Percentiles rank a stretch among this genome's conserved stretches.
phyloP scores from a whole-genome alignment of 306 rosid species.

The Gastrolobium bilobum region DNA sequence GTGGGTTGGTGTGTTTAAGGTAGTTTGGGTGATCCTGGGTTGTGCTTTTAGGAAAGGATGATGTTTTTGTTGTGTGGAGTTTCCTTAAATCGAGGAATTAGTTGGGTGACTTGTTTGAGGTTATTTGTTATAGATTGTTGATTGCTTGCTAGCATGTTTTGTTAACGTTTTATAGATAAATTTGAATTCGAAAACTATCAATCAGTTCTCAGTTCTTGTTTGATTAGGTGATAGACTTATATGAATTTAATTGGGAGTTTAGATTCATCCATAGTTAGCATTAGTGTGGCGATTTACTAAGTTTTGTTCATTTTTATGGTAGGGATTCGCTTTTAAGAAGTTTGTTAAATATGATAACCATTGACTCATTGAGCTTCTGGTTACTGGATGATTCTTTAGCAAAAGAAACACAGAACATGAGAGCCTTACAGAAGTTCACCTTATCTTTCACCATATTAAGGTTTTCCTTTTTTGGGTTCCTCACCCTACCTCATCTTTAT shows the following conservation, averaged over 20 bases:
- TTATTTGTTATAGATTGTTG: conserved; percentile 18
- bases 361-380: conserved; percentile 1
- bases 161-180: conserved; percentile 11
- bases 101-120: conserved; percentile 2
- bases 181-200: background rate
- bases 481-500: background rate
- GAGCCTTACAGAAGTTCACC: background rate
- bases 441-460: background rate
- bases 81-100: conserved; percentile 38
- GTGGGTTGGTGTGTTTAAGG: background rate
- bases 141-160: conserved; percentile 20
- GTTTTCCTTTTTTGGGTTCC: background rate
- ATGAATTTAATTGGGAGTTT: background rate
- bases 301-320: conserved; percentile 19
- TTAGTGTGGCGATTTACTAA: conserved; percentile 26
- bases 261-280: conserved; percentile 10
- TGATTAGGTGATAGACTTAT: conserved; percentile 19
- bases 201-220: background rate
- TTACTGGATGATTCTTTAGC: conserved; percentile 10
- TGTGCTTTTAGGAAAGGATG: background rate
- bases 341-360: background rate
- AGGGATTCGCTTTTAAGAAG: conserved; percentile 25
- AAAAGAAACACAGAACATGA: background rate
- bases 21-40: background rate
- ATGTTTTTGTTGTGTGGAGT: conserved; percentile 10